These are phyloP conservation scores for Annulohypoxylon nitens DNA, from an alignment of 495 filamentous ascomycete species.

Conservation along the genomic window DNA sequence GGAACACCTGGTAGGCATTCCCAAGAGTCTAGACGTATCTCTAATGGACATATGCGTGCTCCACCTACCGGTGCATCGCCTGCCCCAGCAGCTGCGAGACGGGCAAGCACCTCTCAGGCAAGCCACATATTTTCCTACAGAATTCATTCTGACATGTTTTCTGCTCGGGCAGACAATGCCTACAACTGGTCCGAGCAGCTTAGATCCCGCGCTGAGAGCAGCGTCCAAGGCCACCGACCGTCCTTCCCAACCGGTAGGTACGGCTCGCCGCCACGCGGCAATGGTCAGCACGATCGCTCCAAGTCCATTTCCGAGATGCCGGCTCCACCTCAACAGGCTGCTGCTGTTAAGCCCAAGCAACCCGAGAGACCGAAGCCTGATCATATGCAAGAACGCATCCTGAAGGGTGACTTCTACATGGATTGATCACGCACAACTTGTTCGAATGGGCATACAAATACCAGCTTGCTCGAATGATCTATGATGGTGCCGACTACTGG, in stretches of 20 bases:
- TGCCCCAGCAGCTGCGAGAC: constrained; percentile 42
- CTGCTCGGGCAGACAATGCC: constrained; percentile 79
- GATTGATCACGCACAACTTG: constrained; percentile 68
- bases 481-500: background rate
- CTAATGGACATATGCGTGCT: constrained; percentile 40
- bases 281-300: constrained; percentile 69
- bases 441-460: constrained; percentile 3
- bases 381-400: constrained; percentile 93
- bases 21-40: constrained; percentile 42
- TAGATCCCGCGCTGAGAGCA: constrained; percentile 87
- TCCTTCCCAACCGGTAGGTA: constrained; percentile 61
- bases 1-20: constrained; percentile 64
- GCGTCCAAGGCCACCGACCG: constrained; percentile 70
- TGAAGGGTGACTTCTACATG: constrained; percentile 98
- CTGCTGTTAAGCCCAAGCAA: constrained; percentile 57
- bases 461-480: background rate
- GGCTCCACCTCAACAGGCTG: constrained; percentile 66
- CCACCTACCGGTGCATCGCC: constrained; percentile 40
- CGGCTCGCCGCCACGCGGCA: constrained; percentile 46
- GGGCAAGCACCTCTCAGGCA: constrained; percentile 62
- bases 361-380: constrained; percentile 80
- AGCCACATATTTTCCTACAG: constrained; percentile 65
- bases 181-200: constrained; percentile 97
- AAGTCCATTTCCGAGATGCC: constrained; percentile 79
- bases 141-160: constrained; percentile 71